phyloP scores from a whole-genome alignment of 202 grass and related monocot species.

The Schoenoplectus tabernaemontani region DNA sequence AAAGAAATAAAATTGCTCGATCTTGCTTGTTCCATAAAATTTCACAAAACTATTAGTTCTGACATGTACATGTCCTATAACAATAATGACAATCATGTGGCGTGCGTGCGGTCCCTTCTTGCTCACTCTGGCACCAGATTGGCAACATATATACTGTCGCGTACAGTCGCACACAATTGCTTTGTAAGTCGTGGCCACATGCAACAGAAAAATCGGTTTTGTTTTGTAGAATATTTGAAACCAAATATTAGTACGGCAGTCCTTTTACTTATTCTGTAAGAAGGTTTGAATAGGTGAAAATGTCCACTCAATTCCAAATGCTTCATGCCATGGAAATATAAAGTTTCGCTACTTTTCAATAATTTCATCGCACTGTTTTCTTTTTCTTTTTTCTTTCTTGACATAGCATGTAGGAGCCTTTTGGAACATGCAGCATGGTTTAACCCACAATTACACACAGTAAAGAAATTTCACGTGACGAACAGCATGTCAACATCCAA shows the following conservation, averaged over 20 bases:
- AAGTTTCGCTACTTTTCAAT: not conserved
- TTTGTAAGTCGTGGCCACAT: not conserved
- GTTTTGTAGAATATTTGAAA: too few relatives aligned
- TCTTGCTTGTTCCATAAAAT: not conserved
- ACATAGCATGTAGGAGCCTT: not conserved
- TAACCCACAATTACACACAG: not conserved
- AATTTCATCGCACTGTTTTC: not conserved
- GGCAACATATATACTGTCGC: not conserved
- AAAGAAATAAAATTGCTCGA: not conserved
- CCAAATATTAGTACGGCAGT: not conserved
- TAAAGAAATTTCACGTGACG: not conserved
- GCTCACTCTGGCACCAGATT: not conserved
- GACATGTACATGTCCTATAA: not conserved
- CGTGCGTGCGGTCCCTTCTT: not conserved
- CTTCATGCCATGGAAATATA: too few relatives aligned
- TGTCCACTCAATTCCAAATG: not conserved
- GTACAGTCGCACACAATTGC: not conserved
- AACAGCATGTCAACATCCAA: not conserved
- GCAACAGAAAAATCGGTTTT: not conserved
- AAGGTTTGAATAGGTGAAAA: not conserved
- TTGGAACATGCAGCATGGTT: not conserved
- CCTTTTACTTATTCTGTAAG: not conserved
- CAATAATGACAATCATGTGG: not conserved
- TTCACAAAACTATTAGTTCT: not conserved
- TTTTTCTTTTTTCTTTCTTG: not conserved